Percentiles rank a stretch among this genome's conserved stretches.
Conservation (phyloP, 192 early-diverging fungal species). For the Allomyces macrogynus region DNA sequence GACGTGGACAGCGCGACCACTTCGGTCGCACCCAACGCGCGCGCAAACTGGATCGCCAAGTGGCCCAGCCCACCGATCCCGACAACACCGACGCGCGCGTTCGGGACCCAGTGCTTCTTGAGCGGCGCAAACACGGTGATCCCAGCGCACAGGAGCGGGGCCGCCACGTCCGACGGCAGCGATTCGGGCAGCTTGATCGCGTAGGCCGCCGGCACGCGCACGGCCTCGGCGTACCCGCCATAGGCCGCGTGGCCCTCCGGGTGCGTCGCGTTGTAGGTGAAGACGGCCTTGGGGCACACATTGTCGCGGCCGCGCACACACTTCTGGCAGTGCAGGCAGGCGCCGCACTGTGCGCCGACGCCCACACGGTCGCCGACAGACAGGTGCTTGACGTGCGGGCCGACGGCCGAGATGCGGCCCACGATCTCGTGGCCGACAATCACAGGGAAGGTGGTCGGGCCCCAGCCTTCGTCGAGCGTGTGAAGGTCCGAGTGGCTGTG, state of each 20-base stretch:
- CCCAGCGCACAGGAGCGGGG: constrained; percentile 65
- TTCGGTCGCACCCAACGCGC: neutral
- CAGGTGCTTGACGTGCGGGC: constrained; percentile 25
- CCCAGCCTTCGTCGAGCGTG: constrained; percentile 25
- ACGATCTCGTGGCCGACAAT: constrained; percentile 53
- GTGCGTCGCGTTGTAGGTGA: constrained; percentile 31
- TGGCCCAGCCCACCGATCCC: constrained; percentile 66
- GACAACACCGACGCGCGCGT: constrained; percentile 45
- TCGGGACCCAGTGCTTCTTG: constrained; percentile 34
- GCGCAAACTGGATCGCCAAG: constrained; percentile 17
- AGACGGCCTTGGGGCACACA: constrained; percentile 15
- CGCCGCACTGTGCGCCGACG: constrained; percentile 40
- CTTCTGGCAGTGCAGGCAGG: constrained; percentile 30
- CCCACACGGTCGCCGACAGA: constrained; percentile 42
- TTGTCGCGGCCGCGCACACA: constrained; percentile 23
- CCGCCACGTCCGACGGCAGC: constrained; percentile 32
- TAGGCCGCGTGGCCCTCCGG: constrained; percentile 24
- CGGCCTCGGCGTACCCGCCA: constrained; percentile 40
- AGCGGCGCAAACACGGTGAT: constrained; percentile 53
- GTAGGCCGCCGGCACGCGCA: constrained; percentile 28
- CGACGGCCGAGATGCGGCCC: constrained; percentile 36
- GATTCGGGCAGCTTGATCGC: constrained; percentile 38
- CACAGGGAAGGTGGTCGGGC: constrained; percentile 13
- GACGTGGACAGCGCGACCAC: neutral
- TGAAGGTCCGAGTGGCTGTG: constrained; percentile 51